Evolutionary conservation across 2,329 filamentous ascomycete genomes (phyloP), one percentile per base, ranked within the genome.

Genomic region (Trichophyton schoenleinii): DNA sequence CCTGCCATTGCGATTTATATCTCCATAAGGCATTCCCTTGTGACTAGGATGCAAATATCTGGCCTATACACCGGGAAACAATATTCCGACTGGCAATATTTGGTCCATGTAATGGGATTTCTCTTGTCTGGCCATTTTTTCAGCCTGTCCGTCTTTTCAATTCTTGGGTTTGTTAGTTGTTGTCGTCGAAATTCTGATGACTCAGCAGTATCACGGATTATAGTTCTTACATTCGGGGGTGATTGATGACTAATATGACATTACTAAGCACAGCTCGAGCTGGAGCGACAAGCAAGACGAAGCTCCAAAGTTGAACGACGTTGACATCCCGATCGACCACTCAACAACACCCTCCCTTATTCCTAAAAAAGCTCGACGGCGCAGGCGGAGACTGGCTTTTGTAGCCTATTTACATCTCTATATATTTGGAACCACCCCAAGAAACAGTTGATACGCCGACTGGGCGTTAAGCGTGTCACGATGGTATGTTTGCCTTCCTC

Each of bases 401-500:
- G 2, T 9, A 3, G 20, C 44, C 6, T 9, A 18, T 22, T 22
- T 22, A 48, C 44, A 20, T 18, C 2, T n/a, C 2, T 1, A 5
- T 18, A 44, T n/a, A 44, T 44, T 44, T 15, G 4, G 28, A 13
- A 13, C 22, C 13, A 31, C 11, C 6, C 1, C 11, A 53, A 9
- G 3, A 34, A 11, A 15, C 28, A 20, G 48, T 31, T 34, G 22
- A 31, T 44, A 15, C 11, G 28, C 15, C 11, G 18, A 13, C 6
- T 20, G 28, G 15, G 11, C 31, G 11, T 25, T 25, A 34, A 66
- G 64, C 65, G 67, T 62, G 67, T 66, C 69, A 70, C 68, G 66
- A 74, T 74, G 72, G 72, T 74, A 66, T 55, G 72, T 69, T 42
- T 52, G 28, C 15, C 63, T 60, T 60, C 31, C 55, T 53, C 42